Evolutionary conservation across 2,329 filamentous ascomycete genomes (phyloP).

Genomic region (Apiospora phragmitis): DNA sequence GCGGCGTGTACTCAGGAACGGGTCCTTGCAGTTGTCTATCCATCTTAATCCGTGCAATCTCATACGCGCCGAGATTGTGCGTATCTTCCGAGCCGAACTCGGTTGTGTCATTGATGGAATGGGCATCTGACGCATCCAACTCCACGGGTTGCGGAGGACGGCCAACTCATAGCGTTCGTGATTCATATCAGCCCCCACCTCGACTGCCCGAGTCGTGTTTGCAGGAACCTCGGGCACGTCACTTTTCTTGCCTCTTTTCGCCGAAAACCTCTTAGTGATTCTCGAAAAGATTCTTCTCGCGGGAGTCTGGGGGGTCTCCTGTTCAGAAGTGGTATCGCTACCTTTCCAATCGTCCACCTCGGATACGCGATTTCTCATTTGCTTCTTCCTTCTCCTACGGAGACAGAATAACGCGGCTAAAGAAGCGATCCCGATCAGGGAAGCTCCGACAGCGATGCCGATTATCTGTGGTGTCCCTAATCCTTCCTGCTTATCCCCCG

Average conservation of each 20-base stretch:
- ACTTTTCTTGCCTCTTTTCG: conserved; percentile 32
- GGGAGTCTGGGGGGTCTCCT: conserved; percentile 36
- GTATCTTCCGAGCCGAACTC: conserved; percentile 43
- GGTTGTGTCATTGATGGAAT: conserved; percentile 39
- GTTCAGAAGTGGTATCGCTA: conserved; percentile 34
- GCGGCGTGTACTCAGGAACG: conserved; percentile 48
- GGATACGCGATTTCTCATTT: conserved; percentile 18
- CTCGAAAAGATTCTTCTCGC: conserved; percentile 44
- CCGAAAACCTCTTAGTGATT: conserved; percentile 34
- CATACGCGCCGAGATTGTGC: conserved; percentile 47
- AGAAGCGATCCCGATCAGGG: conserved; percentile 34
- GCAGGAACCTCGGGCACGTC: conserved; percentile 25
- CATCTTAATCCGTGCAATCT: conserved; percentile 50
- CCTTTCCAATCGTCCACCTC: conserved; percentile 38
- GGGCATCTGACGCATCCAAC: conserved; percentile 45
- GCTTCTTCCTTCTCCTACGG: conserved; percentile 31
- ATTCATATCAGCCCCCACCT: conserved; percentile 43
- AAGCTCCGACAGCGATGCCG: conserved; percentile 47
- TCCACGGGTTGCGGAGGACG: conserved; percentile 47
- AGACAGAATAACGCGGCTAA: conserved; percentile 32
- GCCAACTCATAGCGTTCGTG: conserved; percentile 56
- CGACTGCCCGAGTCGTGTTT: conserved; percentile 36
- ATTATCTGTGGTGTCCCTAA: conserved; percentile 43
- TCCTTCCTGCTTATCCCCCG: conserved; percentile 17
- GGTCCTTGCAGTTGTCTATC: conserved; percentile 52